Conservation (phyloP, 495 filamentous ascomycete species). For the Neurospora sp. region DNA sequence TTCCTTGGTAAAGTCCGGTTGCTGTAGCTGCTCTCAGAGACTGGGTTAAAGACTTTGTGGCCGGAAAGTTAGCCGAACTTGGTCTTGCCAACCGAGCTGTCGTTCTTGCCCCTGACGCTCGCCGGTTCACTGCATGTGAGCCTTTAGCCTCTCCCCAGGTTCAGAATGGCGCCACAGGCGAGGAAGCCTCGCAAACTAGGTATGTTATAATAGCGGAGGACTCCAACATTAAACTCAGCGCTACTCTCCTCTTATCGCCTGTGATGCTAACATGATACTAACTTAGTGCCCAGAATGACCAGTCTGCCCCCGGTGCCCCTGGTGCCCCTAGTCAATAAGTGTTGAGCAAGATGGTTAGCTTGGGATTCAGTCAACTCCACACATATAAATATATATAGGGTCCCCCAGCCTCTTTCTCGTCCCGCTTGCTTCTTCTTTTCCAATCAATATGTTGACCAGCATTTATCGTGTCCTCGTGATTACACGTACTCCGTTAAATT, state of each 20-base stretch:
- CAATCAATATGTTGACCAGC: neutral
- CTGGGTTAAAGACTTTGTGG: neutral
- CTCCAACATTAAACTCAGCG: no score
- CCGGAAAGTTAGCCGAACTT: neutral
- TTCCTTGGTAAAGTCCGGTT: neutral
- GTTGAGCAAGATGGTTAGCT: neutral
- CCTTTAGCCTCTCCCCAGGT: neutral
- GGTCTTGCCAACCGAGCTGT: neutral
- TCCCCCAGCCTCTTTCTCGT: neutral
- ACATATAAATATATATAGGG: neutral
- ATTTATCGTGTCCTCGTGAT: neutral
- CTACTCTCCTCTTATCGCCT: neutral
- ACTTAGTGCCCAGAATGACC: neutral
- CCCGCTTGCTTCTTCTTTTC: neutral
- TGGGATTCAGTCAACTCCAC: neutral
- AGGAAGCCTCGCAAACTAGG: neutral
- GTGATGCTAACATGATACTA: neutral
- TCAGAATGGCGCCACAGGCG: neutral
- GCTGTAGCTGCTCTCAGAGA: neutral
- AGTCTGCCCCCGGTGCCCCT: neutral
- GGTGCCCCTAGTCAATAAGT: neutral
- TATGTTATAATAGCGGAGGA: neutral
- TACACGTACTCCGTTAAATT: neutral
- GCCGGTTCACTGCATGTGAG: neutral
- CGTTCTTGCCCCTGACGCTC: neutral